Base-by-base conservation (phyloP, 108 stramenopile genomes). In the Pinguiococcus pyrenoidosus region DNA sequence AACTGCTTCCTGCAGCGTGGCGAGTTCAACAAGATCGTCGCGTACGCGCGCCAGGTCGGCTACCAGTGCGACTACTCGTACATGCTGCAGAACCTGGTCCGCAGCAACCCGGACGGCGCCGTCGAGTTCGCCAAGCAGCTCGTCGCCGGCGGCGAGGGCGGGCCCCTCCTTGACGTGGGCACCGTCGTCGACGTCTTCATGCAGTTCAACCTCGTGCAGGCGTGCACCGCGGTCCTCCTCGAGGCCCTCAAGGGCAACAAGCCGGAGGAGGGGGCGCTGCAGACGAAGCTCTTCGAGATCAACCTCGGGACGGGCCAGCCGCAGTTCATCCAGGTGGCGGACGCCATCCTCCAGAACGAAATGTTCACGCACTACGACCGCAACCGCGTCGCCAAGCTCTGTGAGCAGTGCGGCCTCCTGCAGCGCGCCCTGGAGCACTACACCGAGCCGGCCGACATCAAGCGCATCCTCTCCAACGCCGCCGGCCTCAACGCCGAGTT, bases 371-470 rank as follows among this genome's bases (percentile, higher is more conserved):
- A 99, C 69, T 99, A 95, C 62, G 98, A 99, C 61, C 78, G 84
- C 35, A 60, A 79, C 34, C 88, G 91, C 73, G 77, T 99, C 37
- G 98, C 86, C 53, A 91, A 89, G 78, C 75, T 99, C 29, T 96
- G 93, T 60, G 98, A 99, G 72, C 75, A 82, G 23, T 83, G 84
- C 4, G 90, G 92, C 1, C 92, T 99, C 79, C 92, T 81, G 83
- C 92, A 99, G 73, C 87, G 98, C 37, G 98, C 98, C 4, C 87
- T 96, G n/a, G 94, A 99, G 72, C 88, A 95, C 67, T 96, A 92
- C 84, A 91, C 84, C 44, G 89, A 93, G 45, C 85, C 92, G 29
- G 80, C 73, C 9, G 98, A 99, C 71, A 96, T 99, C 64, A 99
- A 99, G 82, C 67, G 78, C 26, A 22, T 54, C n/a, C 44, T 73